These are phyloP conservation scores for Metschnikowia picachoensis DNA, from an alignment of 805 yeast genomes.

Conservation along the genomic window DNA sequence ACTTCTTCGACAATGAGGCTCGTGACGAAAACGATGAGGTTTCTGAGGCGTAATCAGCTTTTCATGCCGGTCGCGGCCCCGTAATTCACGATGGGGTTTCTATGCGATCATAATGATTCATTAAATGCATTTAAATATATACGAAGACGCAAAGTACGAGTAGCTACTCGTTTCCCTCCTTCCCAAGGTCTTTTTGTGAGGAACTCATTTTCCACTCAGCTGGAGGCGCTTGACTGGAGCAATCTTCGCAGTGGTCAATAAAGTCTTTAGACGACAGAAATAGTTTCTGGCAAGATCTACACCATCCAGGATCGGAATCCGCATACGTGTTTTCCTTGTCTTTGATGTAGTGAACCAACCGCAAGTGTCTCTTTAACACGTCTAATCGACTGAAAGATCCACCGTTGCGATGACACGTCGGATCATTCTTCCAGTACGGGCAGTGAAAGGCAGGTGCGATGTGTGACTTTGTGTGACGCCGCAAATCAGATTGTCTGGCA, in stretches of 20 bases:
- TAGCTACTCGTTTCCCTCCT: not conserved
- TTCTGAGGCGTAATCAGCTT: constrained; percentile 1
- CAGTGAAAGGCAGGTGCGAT: constrained; percentile 63
- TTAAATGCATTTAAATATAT: constrained; percentile 1
- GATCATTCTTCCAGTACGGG: constrained; percentile 67
- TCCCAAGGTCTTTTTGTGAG: not conserved
- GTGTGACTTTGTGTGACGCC: constrained; percentile 66
- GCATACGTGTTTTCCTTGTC: constrained; percentile 33
- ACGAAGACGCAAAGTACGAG: not conserved
- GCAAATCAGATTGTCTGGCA: constrained; percentile 62
- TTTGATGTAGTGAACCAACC: constrained; percentile 63
- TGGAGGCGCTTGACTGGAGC: constrained; percentile 38
- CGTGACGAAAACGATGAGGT: constrained; percentile 8
- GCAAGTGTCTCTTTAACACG: constrained; percentile 68
- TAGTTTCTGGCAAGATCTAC: constrained; percentile 58
- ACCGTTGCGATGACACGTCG: constrained; percentile 71
- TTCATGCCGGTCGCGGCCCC: too few species aligned
- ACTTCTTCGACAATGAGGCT: constrained; percentile 44
- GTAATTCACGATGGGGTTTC: too few species aligned
- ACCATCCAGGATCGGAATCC: constrained; percentile 56
- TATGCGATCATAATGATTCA: not conserved
- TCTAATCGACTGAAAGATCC: constrained; percentile 74
- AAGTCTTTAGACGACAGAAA: constrained; percentile 54
- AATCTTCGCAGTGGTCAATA: constrained; percentile 60
- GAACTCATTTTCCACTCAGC: constrained; percentile 10